Base-by-base conservation (phyloP, 129 eudicot genomes). In the Lactuca saligna region DNA sequence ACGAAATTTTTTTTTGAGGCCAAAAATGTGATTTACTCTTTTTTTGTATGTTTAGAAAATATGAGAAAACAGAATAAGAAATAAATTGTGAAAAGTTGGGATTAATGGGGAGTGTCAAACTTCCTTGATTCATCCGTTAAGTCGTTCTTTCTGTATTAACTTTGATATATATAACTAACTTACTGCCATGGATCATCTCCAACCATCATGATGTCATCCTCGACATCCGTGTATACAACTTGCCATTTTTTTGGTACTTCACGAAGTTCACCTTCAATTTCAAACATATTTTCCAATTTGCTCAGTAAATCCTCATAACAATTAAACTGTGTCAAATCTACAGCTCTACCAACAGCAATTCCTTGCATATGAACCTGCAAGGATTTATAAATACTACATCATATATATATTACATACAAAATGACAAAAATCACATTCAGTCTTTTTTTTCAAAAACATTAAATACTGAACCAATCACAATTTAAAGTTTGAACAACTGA, bases 141-240 rank as follows among this genome's bases (percentile, higher is more conserved):
- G 50, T 39, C 8, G 12, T 25, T 25, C 29, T 25, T 25, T 25
- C 29, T 25, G 2, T 25, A 1, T 25, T 25, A 25, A 25, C 29
- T 25, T 2, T 33, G 72, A 68, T 14, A 60, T 63, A 71, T 79
- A 83, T 42, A 20, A n/a, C n/a, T 20, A 46, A 46, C 85, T 88
- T 78, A 91, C 98, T 78, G 85, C 98, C 98, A 91, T 54, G 98
- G 98, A 82, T 91, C 98, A 67, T 91, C 98, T 15, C 98, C 98
- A 50, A 91, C 98, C 95, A 91, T 86, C 98, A 91, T 91, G 82
- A 86, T 82, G 84, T 88, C 98, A 77, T 86, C 96, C 79, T 91
- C 98, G 3, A 69, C 86, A 68, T 91, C 98, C 6, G 98, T 88
- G 81, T 88, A 91, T 50, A 91, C 95, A 71, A 91, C 98, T 66